Conservation (phyloP, 306 rosid genomes). For the Cicer yamashitae region DNA sequence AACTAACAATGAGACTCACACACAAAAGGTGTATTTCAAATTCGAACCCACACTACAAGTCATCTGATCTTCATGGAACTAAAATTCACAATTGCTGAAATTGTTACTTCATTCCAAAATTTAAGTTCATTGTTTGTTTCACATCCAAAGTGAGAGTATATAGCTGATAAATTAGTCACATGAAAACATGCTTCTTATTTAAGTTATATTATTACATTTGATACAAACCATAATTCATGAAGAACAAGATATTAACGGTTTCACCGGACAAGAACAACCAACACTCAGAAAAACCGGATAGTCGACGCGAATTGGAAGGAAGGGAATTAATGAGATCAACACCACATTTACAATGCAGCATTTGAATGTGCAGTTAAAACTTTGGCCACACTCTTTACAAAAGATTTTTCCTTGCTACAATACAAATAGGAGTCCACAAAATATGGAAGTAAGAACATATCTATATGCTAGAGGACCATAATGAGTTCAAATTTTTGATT, state of each 20-base stretch:
- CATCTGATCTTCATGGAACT: too few species aligned
- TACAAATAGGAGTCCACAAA: conserved; percentile 43
- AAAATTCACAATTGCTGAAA: too few species aligned
- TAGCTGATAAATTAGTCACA: neutral
- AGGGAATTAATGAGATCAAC: conserved; percentile 30
- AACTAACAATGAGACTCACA: too few species aligned
- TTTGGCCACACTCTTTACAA: conserved; percentile 49
- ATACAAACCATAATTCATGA: conserved; percentile 37
- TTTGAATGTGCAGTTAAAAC: conserved; percentile 37
- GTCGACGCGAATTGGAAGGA: neutral
- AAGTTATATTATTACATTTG: conserved; percentile 39
- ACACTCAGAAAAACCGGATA: neutral
- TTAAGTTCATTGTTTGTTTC: neutral
- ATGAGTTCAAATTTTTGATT: conserved; percentile 40
- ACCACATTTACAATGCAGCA: conserved; percentile 52
- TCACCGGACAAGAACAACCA: neutral
- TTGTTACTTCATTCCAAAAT: neutral
- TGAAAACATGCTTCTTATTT: neutral
- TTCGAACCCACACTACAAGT: too few species aligned
- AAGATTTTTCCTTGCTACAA: conserved; percentile 50
- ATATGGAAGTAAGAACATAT: conserved; percentile 48
- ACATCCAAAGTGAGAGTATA: neutral
- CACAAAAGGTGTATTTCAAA: too few species aligned
- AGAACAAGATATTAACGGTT: conserved; percentile 21
- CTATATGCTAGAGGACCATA: conserved; percentile 57